phyloP scores from a whole-genome alignment of 345 rosid species.

The Bruguiera parviflora region DNA sequence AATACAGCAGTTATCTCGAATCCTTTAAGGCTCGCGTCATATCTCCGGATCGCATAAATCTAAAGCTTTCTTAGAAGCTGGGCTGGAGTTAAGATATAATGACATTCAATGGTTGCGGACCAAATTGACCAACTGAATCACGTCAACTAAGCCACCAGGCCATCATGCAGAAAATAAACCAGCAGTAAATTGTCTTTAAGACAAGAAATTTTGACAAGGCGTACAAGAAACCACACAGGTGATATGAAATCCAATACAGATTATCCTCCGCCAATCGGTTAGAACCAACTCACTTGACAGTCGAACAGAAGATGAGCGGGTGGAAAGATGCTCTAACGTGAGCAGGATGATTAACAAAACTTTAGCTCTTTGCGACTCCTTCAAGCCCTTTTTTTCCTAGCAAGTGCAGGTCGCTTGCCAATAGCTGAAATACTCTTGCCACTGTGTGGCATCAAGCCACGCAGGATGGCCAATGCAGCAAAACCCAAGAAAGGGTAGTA shows the following conservation, averaged over 20 bases:
- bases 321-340: neutral
- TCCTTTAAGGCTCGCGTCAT: too few relatives aligned
- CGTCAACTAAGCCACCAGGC: too few relatives aligned
- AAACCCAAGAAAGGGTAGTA: slow-evolving; percentile 59
- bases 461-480: slow-evolving; percentile 49
- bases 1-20: too few relatives aligned
- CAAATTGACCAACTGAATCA: too few relatives aligned
- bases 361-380: neutral
- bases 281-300: neutral
- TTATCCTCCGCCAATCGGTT: neutral
- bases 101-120: too few relatives aligned
- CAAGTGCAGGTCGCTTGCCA: slow-evolving; percentile 42
- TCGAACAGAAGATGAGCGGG: neutral
- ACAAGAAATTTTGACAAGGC: too few relatives aligned
- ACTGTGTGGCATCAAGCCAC: slow-evolving; percentile 46
- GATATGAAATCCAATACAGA: neutral
- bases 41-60: too few relatives aligned
- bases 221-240: too few relatives aligned
- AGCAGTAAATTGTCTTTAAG: too few relatives aligned
- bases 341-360: neutral
- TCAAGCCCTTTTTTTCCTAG: slow-evolving; percentile 44
- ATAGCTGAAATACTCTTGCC: slow-evolving; percentile 16
- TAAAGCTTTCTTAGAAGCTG: too few relatives aligned
- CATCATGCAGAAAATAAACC: too few relatives aligned
- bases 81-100: too few relatives aligned